Base-by-base conservation (phyloP, 257 asterid genomes). In the Nicotiana attenuata region DNA sequence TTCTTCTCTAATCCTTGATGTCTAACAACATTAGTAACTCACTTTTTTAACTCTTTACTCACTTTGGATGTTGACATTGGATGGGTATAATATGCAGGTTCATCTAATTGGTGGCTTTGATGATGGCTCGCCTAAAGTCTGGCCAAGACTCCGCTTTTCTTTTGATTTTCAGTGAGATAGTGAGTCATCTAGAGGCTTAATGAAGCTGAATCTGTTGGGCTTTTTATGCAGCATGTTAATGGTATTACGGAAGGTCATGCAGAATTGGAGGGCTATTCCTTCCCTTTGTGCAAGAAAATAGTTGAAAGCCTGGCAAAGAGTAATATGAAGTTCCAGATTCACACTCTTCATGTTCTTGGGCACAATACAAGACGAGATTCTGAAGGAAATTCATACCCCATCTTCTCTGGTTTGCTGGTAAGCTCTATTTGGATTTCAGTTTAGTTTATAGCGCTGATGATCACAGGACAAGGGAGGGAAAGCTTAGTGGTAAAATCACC, bases 331-430 rank as follows among this genome's bases (percentile, higher is more conserved):
- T 93, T 96, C 85, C 91, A 92, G 63, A 88, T 96, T 84, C 93
- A 80, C 85, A 92, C 96, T 56, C 88, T 96, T 77, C 98, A 93
- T 83, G 93, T 96, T 84, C 98, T 96, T 82, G 82, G 89, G 78
- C 93, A 86, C 71, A 94, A 96, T 85, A 94, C 99, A 45, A 87
- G 85, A 87, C 79, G 89, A 88, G 93, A 93, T 81, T 86, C 97
- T 82, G 91, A 90, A 81, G 98, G 93, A 85, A 86, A 82, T 33
- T 91, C 92, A 50, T 69, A 63, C 84, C 98, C 98, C 81, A 85
- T 96, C 86, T 94, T 90, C 89, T 91, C 83, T 85, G 99, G 99
- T 83, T 92, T 96, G 85, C 89, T 89, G 95, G 99, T 96, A 69
- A 87, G 88, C 57, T 85, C 86, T 24, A 73, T 15, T 73, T 47